These are phyloP conservation scores for Saccharomyces cerevisiae DNA, from an alignment of 805 yeast species.

Conservation along the genomic window DNA sequence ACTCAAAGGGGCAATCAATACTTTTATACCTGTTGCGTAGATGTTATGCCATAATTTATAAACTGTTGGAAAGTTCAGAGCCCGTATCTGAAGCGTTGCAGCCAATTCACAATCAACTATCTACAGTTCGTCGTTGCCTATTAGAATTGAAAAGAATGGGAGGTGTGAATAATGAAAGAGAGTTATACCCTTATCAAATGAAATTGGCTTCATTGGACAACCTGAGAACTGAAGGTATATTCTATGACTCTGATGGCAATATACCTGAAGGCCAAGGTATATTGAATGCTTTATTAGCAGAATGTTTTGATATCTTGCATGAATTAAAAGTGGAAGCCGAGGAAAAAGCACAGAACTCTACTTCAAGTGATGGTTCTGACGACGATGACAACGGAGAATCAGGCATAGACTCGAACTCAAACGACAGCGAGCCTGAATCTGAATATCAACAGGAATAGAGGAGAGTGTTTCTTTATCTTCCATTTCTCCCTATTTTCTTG, in stretches of 20 bases:
- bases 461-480: not conserved
- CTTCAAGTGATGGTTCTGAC: conserved; percentile 12
- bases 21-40: conserved; percentile 75
- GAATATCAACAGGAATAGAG: not conserved
- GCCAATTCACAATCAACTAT: conserved; percentile 86
- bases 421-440: not conserved
- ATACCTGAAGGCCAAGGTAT: conserved; percentile 98
- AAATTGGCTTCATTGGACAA: conserved; percentile 87
- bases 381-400: conserved; percentile 14
- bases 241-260: conserved; percentile 67
- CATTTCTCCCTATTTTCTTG: not conserved
- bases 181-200: conserved; percentile 91
- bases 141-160: conserved; percentile 88
- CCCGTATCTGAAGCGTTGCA: conserved; percentile 92
- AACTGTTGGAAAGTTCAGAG: conserved; percentile 82
- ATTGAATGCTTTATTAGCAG: conserved; percentile 81
- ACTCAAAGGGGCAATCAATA: conserved; percentile 50
- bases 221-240: conserved; percentile 82
- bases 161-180: conserved; percentile 80
- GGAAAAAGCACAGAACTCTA: conserved; percentile 39
- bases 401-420: not conserved
- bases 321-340: conserved; percentile 83
- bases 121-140: conserved; percentile 84
- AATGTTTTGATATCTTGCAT: conserved; percentile 87
- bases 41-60: conserved; percentile 84